Evolutionary conservation across 257 asterid genomes (phyloP), one percentile per base, ranked within the genome.

Genomic region (Galeopsis tetrahit): DNA sequence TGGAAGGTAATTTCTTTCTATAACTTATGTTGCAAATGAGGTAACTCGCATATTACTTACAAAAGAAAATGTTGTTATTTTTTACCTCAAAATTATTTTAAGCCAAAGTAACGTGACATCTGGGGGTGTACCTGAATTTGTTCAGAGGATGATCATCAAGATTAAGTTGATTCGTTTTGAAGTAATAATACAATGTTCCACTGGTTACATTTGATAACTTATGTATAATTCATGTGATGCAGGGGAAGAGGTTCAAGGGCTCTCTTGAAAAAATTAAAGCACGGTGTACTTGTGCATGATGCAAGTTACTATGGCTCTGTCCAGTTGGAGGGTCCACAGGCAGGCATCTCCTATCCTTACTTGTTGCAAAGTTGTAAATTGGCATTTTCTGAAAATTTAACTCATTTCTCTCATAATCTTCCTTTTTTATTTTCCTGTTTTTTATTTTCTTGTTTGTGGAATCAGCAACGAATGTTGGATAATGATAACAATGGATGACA

Each of bases 201-300:
- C 28, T 28, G 17, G 42, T 3, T 61, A 71, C 6, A 31, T 34
- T 13, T 53, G 66, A 17, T 78, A 56, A 63, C 55, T 40, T 43
- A 5, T 33, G 65, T 7, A 7, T 77, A 69, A 46, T 49, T 52
- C 68, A 42, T 73, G 59, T 79, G 56, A 81, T 79, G 83, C 83
- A 94, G 98, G 14, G 97, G 97, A 42, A 84, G 85, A 77, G 98
- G 98, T 48, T 89, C 97, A 31, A 87, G 95, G 80, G 93, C 96
- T 76, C 78, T 94, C 73, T 68, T 91, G 80, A 89, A 86, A 85
- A 88, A 85, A 73, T 61, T 85, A 60, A 84, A 81, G 64, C 52
- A 75, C 39, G 93, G 95, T 53, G 96, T 82, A 55, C 88, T 94
- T 74, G 80, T 89, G 77, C 97, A 94, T 71, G 97, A 94, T 51